phyloP scores from a whole-genome alignment of 148 eudicot genomes.

The Chenopodium berlandieri region DNA sequence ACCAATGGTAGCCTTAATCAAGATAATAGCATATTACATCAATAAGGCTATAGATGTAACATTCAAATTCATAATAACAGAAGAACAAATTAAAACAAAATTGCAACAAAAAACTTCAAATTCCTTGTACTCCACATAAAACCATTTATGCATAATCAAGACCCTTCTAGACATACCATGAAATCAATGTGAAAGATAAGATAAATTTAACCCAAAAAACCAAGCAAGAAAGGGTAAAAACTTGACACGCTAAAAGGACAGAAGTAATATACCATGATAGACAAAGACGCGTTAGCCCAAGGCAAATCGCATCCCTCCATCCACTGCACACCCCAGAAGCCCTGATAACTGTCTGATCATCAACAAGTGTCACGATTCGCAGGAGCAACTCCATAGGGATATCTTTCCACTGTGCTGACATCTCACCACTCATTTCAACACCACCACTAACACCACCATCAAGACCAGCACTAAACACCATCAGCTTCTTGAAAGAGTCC shows the following conservation, averaged over 20 bases:
- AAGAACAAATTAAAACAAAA: not conserved
- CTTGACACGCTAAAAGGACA: not conserved
- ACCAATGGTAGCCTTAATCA: not conserved
- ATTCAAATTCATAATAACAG: not conserved
- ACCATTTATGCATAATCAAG: not conserved
- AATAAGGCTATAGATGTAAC: not conserved
- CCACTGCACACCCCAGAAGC: constrained; percentile 83
- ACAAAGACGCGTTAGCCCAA: constrained; percentile 67
- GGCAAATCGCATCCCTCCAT: constrained; percentile 85
- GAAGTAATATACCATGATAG: constrained; percentile 73
- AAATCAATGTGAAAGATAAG: not conserved
- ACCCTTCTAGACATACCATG: not conserved
- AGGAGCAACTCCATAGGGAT: constrained; percentile 86
- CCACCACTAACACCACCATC: constrained; percentile 24
- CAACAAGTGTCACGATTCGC: constrained; percentile 67
- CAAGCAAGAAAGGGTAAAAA: not conserved
- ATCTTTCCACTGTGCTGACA: constrained; percentile 72
- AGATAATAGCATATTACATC: not conserved
- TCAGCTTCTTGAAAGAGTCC: constrained; percentile 57
- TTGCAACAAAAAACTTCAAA: not conserved
- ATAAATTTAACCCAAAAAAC: not conserved
- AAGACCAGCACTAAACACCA: constrained; percentile 49
- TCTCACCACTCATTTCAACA: constrained; percentile 33
- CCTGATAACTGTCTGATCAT: constrained; percentile 73
- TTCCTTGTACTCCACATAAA: not conserved